A percentile compares a stretch with the other conserved stretches of the same genome.
Conservation (phyloP, 305 asterid genomes). For the Euphrasia arctica region DNA sequence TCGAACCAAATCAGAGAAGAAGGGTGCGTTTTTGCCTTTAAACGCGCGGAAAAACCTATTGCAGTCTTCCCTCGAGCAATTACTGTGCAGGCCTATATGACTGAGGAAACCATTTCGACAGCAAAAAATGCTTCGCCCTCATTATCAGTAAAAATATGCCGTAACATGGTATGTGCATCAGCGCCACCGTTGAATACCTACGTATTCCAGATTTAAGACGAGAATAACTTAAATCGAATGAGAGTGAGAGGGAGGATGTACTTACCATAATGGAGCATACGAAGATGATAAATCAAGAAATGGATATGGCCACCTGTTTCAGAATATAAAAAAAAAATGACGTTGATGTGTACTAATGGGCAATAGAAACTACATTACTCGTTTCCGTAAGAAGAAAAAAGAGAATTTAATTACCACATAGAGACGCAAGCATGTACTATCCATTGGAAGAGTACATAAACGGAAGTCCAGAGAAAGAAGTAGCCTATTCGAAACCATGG, state of each 20-base stretch:
- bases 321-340: constrained; percentile 7
- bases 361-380: constrained; percentile 17
- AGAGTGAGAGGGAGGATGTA: constrained; percentile 25
- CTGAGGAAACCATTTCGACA: constrained; percentile 81
- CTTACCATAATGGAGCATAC: constrained; percentile 87
- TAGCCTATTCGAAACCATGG: constrained; percentile 97
- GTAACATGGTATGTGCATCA: constrained; percentile 93
- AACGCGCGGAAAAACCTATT: constrained; percentile 24
- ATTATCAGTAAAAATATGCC: constrained; percentile 70
- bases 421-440: constrained; percentile 70
- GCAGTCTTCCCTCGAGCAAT: constrained; percentile 18
- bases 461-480: constrained; percentile 74
- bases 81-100: constrained; percentile 46
- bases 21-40: neutral
- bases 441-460: constrained; percentile 83
- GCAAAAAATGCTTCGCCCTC: constrained; percentile 68
- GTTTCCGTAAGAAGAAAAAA: constrained; percentile 2
- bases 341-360: constrained; percentile 36
- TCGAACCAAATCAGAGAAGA: no score
- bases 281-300: constrained; percentile 89
- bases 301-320: constrained; percentile 97
- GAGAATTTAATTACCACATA: constrained; percentile 49
- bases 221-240: constrained; percentile 26
- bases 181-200: constrained; percentile 91
- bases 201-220: constrained; percentile 13